Conservation (phyloP, 345 rosid species). For the Euphorbia peplus region DNA sequence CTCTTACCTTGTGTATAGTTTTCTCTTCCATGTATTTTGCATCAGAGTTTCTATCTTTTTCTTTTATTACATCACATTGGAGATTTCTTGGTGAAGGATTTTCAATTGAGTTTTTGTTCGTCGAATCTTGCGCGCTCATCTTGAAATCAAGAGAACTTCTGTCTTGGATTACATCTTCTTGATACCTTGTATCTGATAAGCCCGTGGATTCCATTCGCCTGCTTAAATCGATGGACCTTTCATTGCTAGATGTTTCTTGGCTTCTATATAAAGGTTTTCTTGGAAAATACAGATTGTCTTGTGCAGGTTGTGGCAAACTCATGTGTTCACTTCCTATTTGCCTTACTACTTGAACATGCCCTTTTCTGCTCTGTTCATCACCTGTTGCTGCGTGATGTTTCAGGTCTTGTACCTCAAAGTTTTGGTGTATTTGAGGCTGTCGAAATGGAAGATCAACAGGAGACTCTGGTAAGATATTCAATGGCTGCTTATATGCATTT, state of each 20-base stretch:
- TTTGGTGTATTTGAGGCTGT: constrained; percentile 23
- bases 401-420: constrained; percentile 27
- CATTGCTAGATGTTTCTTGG: constrained; percentile 36
- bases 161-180: constrained; percentile 17
- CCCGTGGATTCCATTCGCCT: constrained; percentile 24
- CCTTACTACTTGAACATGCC: constrained; percentile 28
- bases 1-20: constrained; percentile 28
- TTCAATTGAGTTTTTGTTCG: constrained; percentile 16
- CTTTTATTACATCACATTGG: constrained; percentile 24
- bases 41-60: constrained; percentile 6
- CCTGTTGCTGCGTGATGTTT: constrained; percentile 25
- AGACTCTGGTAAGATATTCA: constrained; percentile 31
- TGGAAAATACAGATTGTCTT: constrained; percentile 26
- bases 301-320: constrained; percentile 26
- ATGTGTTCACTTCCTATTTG: constrained; percentile 31
- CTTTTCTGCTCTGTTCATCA: constrained; percentile 32
- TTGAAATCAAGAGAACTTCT: constrained; percentile 17
- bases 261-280: constrained; percentile 29
- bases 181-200: constrained; percentile 18
- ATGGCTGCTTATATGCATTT: constrained; percentile 22
- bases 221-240: constrained; percentile 26
- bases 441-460: constrained; percentile 22
- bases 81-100: constrained; percentile 18
- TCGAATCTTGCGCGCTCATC: constrained; percentile 21
- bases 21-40: constrained; percentile 26